Evolutionary conservation across 257 asterid species (phyloP).

Genomic region (Phtheirospermum japonicum): DNA sequence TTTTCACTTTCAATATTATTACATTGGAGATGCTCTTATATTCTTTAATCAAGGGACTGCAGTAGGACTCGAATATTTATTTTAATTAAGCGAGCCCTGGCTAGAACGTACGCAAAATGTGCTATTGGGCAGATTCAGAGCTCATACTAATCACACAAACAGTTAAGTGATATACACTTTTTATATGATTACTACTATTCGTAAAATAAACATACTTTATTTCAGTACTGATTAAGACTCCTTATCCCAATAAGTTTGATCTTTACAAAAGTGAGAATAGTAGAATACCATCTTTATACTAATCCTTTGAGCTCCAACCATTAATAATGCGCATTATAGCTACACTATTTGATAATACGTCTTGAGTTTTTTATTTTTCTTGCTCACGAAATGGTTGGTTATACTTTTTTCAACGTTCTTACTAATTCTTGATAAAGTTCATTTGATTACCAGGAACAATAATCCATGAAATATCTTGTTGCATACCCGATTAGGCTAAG

Average conservation of each 20-base stretch:
- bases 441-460: conserved; percentile 24
- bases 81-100: too few relatives aligned
- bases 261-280: conserved; percentile 7
- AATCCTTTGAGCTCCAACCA: conserved; percentile 9
- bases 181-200: background rate
- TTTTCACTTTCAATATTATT: too few relatives aligned
- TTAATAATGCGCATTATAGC: conserved; percentile 24
- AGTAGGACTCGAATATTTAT: too few relatives aligned
- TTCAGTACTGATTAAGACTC: background rate
- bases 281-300: conserved; percentile 6
- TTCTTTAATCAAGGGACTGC: too few relatives aligned
- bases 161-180: background rate
- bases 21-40: too few relatives aligned
- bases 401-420: conserved; percentile 19
- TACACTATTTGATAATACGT: conserved; percentile 20
- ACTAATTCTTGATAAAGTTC: conserved; percentile 13
- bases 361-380: background rate
- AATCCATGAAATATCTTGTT: conserved; percentile 31
- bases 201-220: background rate
- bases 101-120: too few relatives aligned
- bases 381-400: conserved; percentile 10
- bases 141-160: too few relatives aligned
- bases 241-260: background rate
- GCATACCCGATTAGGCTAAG: conserved; percentile 39
- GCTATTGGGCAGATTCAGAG: too few relatives aligned